These are phyloP conservation scores for Quercus mongolica DNA, from an alignment of 306 rosid genomes.

Conservation along the genomic window DNA sequence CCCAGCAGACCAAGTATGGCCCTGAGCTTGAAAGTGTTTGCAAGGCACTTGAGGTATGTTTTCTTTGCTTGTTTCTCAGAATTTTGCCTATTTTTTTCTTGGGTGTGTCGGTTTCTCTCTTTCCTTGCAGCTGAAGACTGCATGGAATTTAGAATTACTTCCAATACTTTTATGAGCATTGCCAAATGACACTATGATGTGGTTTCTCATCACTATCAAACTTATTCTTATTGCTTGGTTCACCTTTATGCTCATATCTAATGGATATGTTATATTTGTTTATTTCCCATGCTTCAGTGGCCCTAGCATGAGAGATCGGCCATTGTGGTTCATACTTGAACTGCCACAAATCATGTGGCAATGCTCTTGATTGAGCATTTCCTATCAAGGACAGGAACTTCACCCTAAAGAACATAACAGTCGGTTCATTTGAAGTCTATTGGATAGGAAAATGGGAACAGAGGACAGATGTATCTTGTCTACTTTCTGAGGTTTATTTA, in stretches of 20 bases:
- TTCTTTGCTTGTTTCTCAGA: slow-evolving; percentile 15
- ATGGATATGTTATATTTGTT: not conserved
- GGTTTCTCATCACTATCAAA: not conserved
- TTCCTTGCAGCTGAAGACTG: not conserved
- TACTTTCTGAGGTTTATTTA: too few species aligned
- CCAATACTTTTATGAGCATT: not conserved
- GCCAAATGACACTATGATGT: not conserved
- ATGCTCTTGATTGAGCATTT: too few species aligned
- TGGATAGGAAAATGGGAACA: too few species aligned
- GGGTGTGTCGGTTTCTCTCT: not conserved
- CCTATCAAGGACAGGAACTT: too few species aligned
- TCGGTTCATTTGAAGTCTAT: too few species aligned
- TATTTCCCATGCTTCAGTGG: not conserved
- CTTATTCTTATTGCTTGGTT: not conserved
- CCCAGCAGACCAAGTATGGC: slow-evolving; percentile 60
- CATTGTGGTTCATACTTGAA: not conserved
- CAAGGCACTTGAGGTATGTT: slow-evolving; percentile 89
- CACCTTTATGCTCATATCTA: not conserved
- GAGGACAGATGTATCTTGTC: too few species aligned
- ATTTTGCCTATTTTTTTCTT: too few species aligned
- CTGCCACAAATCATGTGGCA: too few species aligned
- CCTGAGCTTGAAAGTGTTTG: slow-evolving; percentile 71
- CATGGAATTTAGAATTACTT: not conserved
- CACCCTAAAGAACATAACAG: too few species aligned
- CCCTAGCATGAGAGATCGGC: not conserved